Base-by-base conservation (phyloP, 106 monocot genomes). In the Phalaenopsis equestris region DNA sequence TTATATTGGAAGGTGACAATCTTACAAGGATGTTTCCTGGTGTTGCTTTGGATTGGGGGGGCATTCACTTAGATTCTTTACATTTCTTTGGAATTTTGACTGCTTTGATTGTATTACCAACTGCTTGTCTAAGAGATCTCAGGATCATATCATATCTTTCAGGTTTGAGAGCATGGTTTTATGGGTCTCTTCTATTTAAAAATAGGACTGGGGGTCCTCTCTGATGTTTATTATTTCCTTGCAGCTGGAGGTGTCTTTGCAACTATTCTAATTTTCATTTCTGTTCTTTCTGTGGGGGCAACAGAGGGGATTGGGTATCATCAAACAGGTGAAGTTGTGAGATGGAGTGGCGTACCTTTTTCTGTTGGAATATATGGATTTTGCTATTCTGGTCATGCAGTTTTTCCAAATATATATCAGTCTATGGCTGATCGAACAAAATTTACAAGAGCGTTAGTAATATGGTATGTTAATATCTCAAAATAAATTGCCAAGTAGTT, bases 351-450 rank as follows among this genome's bases (percentile, higher is more conserved):
- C 58, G 43, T 99, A 42, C 99, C 93, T 55, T 92, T 93, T 86
- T 88, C 95, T 41, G 78, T 99, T 78, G 95, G 99, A 45, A 87
- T 95, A 55, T 95, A 90, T 86, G 99, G 99, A 37, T 99, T 99
- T 85, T 99, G 99, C 77, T 95, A 83, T 78, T 87, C 99, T 16
- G 99, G 99, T 19, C 95, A 99, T 86, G 39, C 99, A 14, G 93
- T 99, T 3, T 95, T 99, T 83, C 99, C 99, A 61, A 99, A 93
- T 90, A 93, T 99, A 17, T 99, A 99, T 74, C 91, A 90, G 19
- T 93, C 95, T 46, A 99, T 95, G 95, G 88, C 95, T 46, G 95
- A 99, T 58, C 83, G 85, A n/a, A 82, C 78, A 81, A 86, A 90
- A 81, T 92, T 92, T 73, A 88, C 80, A 55, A 88, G 72, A 39